phyloP scores from a whole-genome alignment of 75 land plant species.

The Adiantum capillusveneris region DNA sequence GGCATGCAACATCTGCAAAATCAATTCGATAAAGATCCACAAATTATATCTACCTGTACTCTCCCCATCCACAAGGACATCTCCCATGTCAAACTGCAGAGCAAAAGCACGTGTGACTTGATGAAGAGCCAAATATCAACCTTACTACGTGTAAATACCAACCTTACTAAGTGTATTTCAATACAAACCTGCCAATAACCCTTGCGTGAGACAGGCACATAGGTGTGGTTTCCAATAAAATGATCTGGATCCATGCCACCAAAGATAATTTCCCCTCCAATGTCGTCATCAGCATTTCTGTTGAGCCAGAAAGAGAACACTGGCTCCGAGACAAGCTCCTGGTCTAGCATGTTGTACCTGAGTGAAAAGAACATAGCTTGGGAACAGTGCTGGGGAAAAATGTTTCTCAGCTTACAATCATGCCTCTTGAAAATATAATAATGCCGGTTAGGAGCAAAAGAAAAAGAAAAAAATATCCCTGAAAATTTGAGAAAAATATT shows the following conservation, averaged over 20 bases:
- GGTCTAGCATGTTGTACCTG: constrained; percentile 84
- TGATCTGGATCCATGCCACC: constrained; percentile 78
- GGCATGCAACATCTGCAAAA: background rate
- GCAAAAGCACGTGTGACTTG: background rate
- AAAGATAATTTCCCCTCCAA: constrained; percentile 84
- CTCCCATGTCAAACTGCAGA: constrained; percentile 77
- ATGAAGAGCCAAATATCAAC: background rate
- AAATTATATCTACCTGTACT: constrained; percentile 44
- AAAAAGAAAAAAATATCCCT: too few species aligned
- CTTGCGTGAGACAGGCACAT: constrained; percentile 61
- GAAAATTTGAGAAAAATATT: too few species aligned
- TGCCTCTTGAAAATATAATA: background rate
- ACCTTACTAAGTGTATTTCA: too few species aligned
- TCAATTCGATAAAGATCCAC: background rate
- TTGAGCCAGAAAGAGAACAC: constrained; percentile 95
- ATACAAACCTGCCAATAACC: constrained; percentile 81
- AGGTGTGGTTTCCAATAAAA: constrained; percentile 68
- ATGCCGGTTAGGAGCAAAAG: too few species aligned
- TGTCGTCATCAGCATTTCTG: constrained; percentile 42
- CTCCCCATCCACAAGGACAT: constrained; percentile 44
- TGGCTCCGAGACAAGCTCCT: constrained; percentile 49
- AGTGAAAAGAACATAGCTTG: too few species aligned
- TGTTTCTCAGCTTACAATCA: background rate
- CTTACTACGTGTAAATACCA: too few species aligned
- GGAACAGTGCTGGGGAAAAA: background rate